Conservation (phyloP, 768 basidiomycete genomes). For the Auricularia auricula-judae region DNA sequence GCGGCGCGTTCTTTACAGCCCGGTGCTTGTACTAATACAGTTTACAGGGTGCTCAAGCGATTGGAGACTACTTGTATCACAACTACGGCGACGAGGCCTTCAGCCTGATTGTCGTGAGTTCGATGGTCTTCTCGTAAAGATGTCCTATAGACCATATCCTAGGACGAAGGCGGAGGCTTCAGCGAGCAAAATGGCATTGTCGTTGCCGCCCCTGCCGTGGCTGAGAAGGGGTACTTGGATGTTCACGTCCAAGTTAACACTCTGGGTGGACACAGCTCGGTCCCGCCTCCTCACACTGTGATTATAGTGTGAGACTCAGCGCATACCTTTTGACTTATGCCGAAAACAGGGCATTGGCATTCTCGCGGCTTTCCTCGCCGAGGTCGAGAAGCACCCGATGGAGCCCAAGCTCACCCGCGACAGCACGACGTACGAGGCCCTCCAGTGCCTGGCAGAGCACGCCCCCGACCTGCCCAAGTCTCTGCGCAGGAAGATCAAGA, state of each 20-base stretch:
- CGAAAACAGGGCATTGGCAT: constrained; percentile 62
- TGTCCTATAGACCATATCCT: background rate
- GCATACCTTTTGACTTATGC: background rate
- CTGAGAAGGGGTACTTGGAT: constrained; percentile 60
- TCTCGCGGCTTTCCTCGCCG: constrained; percentile 55
- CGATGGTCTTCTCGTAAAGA: background rate
- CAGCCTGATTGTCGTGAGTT: constrained; percentile 53
- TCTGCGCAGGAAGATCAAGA: constrained; percentile 37
- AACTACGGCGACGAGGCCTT: constrained; percentile 64
- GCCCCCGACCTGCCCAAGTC: constrained; percentile 39
- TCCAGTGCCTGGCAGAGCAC: constrained; percentile 59
- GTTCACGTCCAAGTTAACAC: constrained; percentile 51
- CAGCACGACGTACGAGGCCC: constrained; percentile 45
- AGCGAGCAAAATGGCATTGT: constrained; percentile 38
- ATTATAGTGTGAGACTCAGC: background rate
- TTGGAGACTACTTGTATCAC: constrained; percentile 34
- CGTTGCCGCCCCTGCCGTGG: constrained; percentile 52
- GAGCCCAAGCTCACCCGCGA: constrained; percentile 33
- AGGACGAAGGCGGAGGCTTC: constrained; percentile 32
- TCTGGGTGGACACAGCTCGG: constrained; percentile 76
- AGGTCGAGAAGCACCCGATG: constrained; percentile 53
- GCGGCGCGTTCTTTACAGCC: background rate
- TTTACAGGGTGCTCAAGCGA: constrained; percentile 29
- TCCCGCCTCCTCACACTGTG: constrained; percentile 75
- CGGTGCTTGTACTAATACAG: background rate